A percentile compares a stretch with the other conserved stretches of the same genome.
phyloP scores from a whole-genome alignment of 75 land plant genomes.

The Larix kaempferi region DNA sequence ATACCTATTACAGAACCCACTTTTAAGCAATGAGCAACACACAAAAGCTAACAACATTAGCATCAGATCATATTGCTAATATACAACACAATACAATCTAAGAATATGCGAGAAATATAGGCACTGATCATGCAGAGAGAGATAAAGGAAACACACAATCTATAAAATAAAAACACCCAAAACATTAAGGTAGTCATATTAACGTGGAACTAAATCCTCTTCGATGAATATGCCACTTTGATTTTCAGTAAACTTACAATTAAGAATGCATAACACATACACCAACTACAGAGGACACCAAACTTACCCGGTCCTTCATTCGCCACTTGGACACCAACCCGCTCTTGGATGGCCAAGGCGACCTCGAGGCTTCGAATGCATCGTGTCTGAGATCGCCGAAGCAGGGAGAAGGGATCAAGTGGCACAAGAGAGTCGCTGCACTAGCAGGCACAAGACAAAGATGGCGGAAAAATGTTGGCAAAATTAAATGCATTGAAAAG shows the following conservation, averaged over 20 bases:
- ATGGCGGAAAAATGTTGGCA: no score
- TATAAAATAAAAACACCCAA: neutral
- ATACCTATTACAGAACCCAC: neutral
- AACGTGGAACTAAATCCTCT: no score
- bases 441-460: no score
- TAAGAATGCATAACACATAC: no score
- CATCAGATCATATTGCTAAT: neutral
- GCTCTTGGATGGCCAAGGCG: constrained; percentile 61
- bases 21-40: neutral
- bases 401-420: no score
- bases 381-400: constrained; percentile 78
- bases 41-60: neutral
- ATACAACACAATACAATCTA: no score
- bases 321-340: constrained; percentile 91
- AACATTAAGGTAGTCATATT: no score
- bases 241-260: no score
- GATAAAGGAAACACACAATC: neutral
- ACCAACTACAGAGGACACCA: neutral
- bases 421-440: no score
- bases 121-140: neutral
- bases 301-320: constrained; percentile 83
- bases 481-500: no score
- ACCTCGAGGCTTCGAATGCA: constrained; percentile 50
- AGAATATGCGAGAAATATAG: no score
- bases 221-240: no score